Evolutionary conservation across 2,329 filamentous ascomycete species (phyloP).

Genomic region (Chaetomium sp.): DNA sequence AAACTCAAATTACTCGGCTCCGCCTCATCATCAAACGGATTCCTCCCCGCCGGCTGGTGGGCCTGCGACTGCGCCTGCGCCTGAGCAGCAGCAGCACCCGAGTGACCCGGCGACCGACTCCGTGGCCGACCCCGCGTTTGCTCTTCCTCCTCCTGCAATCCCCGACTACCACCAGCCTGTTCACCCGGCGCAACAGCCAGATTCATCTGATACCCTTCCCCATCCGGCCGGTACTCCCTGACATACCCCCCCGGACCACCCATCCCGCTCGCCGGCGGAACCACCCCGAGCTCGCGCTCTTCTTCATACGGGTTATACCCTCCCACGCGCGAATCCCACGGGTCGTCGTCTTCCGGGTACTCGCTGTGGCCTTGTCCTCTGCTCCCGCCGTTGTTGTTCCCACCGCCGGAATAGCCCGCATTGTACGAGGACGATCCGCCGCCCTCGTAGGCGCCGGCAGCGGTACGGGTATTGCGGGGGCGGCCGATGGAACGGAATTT

Average conservation of each 20-base stretch:
- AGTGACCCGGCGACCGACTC: constrained; percentile 37
- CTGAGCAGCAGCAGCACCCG: background rate
- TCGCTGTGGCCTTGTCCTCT: constrained; percentile 52
- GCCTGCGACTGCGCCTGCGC: no score
- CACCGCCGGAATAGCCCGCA: constrained; percentile 22
- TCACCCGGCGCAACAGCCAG: constrained; percentile 30
- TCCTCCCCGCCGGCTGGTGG: constrained; percentile 30
- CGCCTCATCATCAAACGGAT: constrained; percentile 65
- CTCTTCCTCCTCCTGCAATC: constrained; percentile 19
- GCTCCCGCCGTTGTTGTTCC: constrained; percentile 24
- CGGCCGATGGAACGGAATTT: constrained; percentile 51
- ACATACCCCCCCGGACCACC: no score
- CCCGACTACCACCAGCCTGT: background rate
- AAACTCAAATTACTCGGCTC: constrained; percentile 56
- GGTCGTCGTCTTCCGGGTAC: constrained; percentile 72
- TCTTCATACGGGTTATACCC: constrained; percentile 63
- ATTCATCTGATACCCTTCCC: constrained; percentile 45
- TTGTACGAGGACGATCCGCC: constrained; percentile 29
- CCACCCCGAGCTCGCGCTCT: constrained; percentile 62
- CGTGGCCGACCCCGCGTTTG: constrained; percentile 37
- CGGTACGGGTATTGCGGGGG: constrained; percentile 56
- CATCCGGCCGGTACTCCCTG: constrained; percentile 27
- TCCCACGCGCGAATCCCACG: constrained; percentile 74
- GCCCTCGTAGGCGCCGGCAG: constrained; percentile 65
- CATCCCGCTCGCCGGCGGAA: constrained; percentile 23